A percentile compares a stretch with the other conserved stretches of the same genome.
Conservation (phyloP, 139 green algal genomes). For the Picochlorum costavermella region DNA sequence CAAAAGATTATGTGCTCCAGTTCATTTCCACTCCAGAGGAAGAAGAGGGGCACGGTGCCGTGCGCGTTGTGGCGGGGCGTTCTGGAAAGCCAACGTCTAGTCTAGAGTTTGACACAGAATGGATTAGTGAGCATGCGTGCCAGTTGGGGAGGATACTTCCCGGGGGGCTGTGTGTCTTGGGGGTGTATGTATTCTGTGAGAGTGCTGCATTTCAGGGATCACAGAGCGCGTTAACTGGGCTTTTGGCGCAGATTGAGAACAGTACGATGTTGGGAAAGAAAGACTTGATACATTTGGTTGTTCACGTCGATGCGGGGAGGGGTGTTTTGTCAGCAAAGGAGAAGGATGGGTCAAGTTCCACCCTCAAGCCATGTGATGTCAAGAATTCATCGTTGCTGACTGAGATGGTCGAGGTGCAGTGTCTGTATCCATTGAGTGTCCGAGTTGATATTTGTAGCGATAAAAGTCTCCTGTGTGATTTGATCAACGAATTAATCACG, state of each 20-base stretch:
- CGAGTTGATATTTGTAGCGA: background rate
- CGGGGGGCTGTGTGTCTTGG: conserved; percentile 33
- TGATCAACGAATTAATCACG: background rate
- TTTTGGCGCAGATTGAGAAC: background rate
- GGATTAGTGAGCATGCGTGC: conserved; percentile 45
- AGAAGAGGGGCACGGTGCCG: conserved; percentile 6
- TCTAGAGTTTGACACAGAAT: conserved; percentile 38
- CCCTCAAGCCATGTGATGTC: background rate
- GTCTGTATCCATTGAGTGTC: conserved; percentile 1
- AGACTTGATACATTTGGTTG: background rate
- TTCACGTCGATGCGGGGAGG: background rate
- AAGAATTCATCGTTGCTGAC: conserved; percentile 8
- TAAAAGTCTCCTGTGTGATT: conserved; percentile 4
- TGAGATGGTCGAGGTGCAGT: conserved; percentile 22
- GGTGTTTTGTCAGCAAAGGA: background rate
- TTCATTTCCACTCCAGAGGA: conserved; percentile 4
- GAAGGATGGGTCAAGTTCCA: background rate
- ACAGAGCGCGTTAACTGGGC: background rate
- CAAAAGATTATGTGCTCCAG: conserved; percentile 20
- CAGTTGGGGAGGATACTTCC: conserved; percentile 48
- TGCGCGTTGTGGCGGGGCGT: background rate
- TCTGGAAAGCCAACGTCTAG: background rate
- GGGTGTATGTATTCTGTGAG: conserved; percentile 36
- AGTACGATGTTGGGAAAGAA: background rate
- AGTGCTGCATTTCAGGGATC: conserved; percentile 15